Percentiles rank a stretch among this genome's conserved stretches.
These are phyloP conservation scores for Tilletia walkeri DNA, from an alignment of 1,284 basidiomycete genomes.

Conservation along the genomic window DNA sequence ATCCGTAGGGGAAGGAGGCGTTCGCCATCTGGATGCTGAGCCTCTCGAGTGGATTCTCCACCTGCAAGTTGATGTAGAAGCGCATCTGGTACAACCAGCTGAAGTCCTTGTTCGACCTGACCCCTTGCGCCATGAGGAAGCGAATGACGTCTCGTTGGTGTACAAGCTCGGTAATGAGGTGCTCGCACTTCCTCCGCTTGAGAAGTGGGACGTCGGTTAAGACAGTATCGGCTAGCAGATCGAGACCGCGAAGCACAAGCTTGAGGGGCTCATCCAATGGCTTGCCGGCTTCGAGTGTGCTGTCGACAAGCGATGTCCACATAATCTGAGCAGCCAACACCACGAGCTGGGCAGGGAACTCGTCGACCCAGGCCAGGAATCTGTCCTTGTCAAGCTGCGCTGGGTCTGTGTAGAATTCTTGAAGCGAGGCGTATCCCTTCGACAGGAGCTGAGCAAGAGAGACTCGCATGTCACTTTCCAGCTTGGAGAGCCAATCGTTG, in stretches of 20 bases:
- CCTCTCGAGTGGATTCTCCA: slow-evolving; percentile 75
- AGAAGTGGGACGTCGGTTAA: slow-evolving; percentile 82
- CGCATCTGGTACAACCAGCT: slow-evolving; percentile 98
- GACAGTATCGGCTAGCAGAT: slow-evolving; percentile 91
- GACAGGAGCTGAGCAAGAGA: slow-evolving; percentile 81
- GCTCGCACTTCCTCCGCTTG: slow-evolving; percentile 93
- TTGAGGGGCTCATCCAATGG: slow-evolving; percentile 70
- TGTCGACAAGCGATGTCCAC: slow-evolving; percentile 86
- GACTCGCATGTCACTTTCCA: slow-evolving; percentile 91
- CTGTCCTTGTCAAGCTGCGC: slow-evolving; percentile 61
- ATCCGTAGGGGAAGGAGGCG: slow-evolving; percentile 92
- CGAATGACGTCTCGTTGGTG: slow-evolving; percentile 95
- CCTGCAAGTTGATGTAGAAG: slow-evolving; percentile 77
- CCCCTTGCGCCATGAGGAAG: slow-evolving; percentile 69
- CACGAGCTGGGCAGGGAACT: slow-evolving; percentile 91
- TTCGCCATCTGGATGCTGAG: slow-evolving; percentile 77
- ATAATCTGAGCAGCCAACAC: slow-evolving; percentile 89
- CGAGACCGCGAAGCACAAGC: slow-evolving; percentile 77
- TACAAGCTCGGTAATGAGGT: slow-evolving; percentile 96
- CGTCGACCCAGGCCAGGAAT: slow-evolving; percentile 85
- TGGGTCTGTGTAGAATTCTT: slow-evolving; percentile 72
- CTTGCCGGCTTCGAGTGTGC: slow-evolving; percentile 64
- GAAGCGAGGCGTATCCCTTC: slow-evolving; percentile 74
- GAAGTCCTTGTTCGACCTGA: slow-evolving; percentile 71
- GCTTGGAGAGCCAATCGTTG: slow-evolving; percentile 93